Evolutionary conservation across 2,329 filamentous ascomycete species (phyloP), one percentile per base, ranked within the genome.

Genomic region (Podosphaera xanthii): DNA sequence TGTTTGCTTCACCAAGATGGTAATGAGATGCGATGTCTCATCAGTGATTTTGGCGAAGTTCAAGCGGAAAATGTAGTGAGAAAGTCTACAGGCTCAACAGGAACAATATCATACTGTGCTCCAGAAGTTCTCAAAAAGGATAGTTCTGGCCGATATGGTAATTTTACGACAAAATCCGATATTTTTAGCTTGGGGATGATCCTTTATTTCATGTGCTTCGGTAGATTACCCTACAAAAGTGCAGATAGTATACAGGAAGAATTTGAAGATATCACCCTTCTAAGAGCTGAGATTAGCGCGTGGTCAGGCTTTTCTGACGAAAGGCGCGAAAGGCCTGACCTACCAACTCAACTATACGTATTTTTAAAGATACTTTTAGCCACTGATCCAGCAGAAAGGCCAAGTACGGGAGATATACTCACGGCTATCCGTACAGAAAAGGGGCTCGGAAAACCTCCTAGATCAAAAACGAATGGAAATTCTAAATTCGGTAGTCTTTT

Each of bases 141-240:
- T 60, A 72, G 78, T 0, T 76, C 75, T 35, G 91, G 91, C 0
- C 78, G 78, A 0, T 91, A 87, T 65, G 89, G 86, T 6, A 95
- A 97, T 68, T 98, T 98, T 67, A 95, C 89, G 0, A 90, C 87
- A 34, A 98, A 97, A 68, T 96, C 90, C 0, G 92, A 98, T 67
- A 86, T 98, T n/a, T 98, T 98, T 71, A 96, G 90, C 0, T 75
- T 98, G 0, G 92, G 92, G 56, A 96, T 98, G 91, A 97, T 97
- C 59, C 77, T 98, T 2, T 94, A 97, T 70, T 98, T 98, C 68
- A 85, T 98, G 77, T 98, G 92, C 69, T 98, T 98, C 69, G 87
- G 85, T 1, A 79, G 84, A 54, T 76, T 98, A 9, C 92, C 92
- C 0, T 98, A 97, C 68, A 76, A 73, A 33, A 86, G 84, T 65